Base-by-base conservation (phyloP, 768 basidiomycete species). In the Boletus eberwhitei region DNA sequence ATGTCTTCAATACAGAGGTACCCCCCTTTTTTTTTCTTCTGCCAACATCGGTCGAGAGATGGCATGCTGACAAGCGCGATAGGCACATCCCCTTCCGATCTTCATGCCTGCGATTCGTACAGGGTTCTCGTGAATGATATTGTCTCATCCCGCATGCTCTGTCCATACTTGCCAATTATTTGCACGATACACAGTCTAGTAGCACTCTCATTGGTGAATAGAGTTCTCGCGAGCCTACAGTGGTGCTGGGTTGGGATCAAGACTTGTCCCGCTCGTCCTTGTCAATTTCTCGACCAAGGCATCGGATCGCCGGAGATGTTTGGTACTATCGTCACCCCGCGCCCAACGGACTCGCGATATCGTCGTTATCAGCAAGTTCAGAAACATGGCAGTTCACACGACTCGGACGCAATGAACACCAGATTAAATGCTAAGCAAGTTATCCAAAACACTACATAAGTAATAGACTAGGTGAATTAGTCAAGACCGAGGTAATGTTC, bases 1-100 rank as follows among this genome's bases (percentile, higher is more conserved):
- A 87, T 63, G 92, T 97, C 8, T 90, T 97, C 73, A 97, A 96
- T 62, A 97, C 95, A 2, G 95, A 98, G 79, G 88, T 88, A 59
- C 48, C 72, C 55, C 45, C 45, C 47, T 9, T 29, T 29, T 7
- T 12, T 32, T 56, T 7, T 12, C 12, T 56, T 44, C 38, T 41
- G 43, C 42, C 17, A 51, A 26, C 19, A 32, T 37, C 34, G 32
- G 34, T 50, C 29, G 46, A 39, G 16, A 8, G 43, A 31, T 45
- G 38, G 14, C 50, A 48, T 47, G 40, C 54, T 17, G 17, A 38
- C 31, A 36, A 22, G n/a, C 48, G 53, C 43, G 50, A 24, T 53
- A 86, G 83, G 86, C 82, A 12, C 86, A 88, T 63, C 84, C 85
- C 29, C 69, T 92, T 35, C 89, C 89, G 6, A 80, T 90, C 39